Base-by-base conservation (phyloP, 1,139 yeast species). In the Suhomyces guaymorum region DNA sequence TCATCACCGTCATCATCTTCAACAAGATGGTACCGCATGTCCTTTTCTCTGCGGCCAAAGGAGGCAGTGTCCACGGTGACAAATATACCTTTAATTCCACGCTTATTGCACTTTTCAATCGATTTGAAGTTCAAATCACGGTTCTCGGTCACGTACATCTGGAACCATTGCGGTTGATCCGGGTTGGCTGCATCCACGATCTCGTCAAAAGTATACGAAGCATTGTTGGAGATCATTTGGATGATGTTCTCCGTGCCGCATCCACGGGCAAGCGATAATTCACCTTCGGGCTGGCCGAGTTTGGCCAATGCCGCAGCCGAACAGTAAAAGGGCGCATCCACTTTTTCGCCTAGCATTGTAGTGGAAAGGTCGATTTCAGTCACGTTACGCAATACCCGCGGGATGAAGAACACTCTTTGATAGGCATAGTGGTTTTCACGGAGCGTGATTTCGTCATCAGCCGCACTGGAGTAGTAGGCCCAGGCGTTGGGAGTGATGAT, bases 21-120 rank as follows among this genome's bases (percentile, higher is more conserved):
- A 44, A 54, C 48, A 73, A 82, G 52, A 68, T 65, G 67, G 40
- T 63, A 60, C 34, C 78, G 55, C 76, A 63, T 57, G 47, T 81
- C 87, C 44, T 78, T 73, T 59, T 90, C 97, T 49, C 97, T 78
- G 47, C 94, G 77, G n/a, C 97, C 97, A 38, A 89, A 71, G 46
- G 86, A 87, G 4, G 97, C 96, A 0, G 97, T 95, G 63, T 90
- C 97, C 3, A 89, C 97, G 0, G 96, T 88, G 36, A 88, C 78
- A 55, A 86, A 86, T 12, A 88, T 66, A 1, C 90, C 96, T 52
- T 81, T 82, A 52, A 84, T 70, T 1, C 96, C 95, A 30, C 87
- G 63, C 29, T 63, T 52, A 55, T 84, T 95, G 2, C 92, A 95
- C 48, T 82, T 82, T 45, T 71, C 70, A 21, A 87, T 78, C 46